These are phyloP conservation scores for Lolium multiflorum DNA, from an alignment of 176 grass and related monocot genomes.

Conservation along the genomic window DNA sequence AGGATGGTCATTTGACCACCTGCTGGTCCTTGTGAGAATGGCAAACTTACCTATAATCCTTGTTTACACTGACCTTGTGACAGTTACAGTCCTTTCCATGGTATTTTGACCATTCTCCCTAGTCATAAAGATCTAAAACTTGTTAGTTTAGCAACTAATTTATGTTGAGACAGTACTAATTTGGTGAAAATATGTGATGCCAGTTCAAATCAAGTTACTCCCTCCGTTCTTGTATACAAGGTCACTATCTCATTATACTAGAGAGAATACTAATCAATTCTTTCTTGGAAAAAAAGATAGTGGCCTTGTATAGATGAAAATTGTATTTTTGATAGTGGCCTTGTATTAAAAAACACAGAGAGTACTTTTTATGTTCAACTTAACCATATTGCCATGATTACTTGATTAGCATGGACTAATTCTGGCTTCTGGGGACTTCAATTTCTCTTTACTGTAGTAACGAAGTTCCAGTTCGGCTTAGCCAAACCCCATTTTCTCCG, in stretches of 20 bases:
- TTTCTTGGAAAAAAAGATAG: too few relatives aligned
- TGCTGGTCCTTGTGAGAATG: background rate
- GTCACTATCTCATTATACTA: too few relatives aligned
- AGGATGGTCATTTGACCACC: background rate
- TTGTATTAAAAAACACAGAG: too few relatives aligned
- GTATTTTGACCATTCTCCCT: conserved; percentile 6
- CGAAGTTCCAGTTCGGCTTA: background rate
- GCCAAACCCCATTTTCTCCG: background rate
- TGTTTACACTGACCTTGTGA: background rate
- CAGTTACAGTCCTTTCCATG: background rate
- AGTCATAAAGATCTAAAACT: background rate
- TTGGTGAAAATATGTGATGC: background rate
- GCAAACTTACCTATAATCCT: background rate
- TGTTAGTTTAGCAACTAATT: background rate
- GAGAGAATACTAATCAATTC: too few relatives aligned
- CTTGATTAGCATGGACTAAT: background rate
- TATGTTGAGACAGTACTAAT: background rate
- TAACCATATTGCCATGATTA: background rate
- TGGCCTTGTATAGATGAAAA: too few relatives aligned
- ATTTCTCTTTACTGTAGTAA: background rate
- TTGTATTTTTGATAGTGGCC: too few relatives aligned
- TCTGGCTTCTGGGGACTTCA: background rate
- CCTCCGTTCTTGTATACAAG: too few relatives aligned
- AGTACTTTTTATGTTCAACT: background rate
- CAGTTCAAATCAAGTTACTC: background rate